These are phyloP conservation scores for Picea sitchensis DNA, from an alignment of 75 land plant species.

Conservation along the genomic window DNA sequence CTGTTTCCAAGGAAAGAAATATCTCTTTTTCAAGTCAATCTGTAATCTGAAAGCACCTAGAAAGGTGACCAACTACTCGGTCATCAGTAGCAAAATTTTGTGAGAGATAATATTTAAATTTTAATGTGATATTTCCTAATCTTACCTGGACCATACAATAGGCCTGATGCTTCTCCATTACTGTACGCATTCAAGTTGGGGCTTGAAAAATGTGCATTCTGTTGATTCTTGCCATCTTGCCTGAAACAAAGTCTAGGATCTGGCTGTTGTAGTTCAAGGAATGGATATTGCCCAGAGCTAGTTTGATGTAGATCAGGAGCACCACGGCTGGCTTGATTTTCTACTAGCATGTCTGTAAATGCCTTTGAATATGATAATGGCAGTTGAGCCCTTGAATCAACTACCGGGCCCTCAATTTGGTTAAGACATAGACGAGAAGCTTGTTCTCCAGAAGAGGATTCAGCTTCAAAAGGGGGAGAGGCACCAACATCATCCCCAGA, in stretches of 20 bases:
- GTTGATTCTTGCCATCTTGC: neutral
- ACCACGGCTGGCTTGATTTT: neutral
- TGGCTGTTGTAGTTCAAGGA: neutral
- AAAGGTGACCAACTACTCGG: no score
- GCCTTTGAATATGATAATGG: neutral
- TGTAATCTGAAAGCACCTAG: no score
- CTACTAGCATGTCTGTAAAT: neutral
- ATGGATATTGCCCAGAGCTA: neutral
- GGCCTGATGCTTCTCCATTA: neutral
- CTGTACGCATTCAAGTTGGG: neutral
- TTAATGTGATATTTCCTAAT: neutral
- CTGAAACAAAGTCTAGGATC: neutral
- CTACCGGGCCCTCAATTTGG: neutral
- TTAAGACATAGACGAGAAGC: neutral
- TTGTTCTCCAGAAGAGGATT: slow-evolving; percentile 4
- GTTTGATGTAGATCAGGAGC: neutral
- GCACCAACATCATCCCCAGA: slow-evolving; percentile 28
- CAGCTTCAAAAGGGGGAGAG: slow-evolving; percentile 13
- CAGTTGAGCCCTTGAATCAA: neutral
- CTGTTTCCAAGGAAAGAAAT: no score
- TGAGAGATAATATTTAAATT: neutral
- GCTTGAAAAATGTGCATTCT: neutral
- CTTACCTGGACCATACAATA: neutral
- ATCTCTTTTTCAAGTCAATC: no score
- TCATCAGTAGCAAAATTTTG: neutral